These are phyloP conservation scores for Pleurotus giganteus DNA, from an alignment of 768 basidiomycete genomes.

Conservation along the genomic window DNA sequence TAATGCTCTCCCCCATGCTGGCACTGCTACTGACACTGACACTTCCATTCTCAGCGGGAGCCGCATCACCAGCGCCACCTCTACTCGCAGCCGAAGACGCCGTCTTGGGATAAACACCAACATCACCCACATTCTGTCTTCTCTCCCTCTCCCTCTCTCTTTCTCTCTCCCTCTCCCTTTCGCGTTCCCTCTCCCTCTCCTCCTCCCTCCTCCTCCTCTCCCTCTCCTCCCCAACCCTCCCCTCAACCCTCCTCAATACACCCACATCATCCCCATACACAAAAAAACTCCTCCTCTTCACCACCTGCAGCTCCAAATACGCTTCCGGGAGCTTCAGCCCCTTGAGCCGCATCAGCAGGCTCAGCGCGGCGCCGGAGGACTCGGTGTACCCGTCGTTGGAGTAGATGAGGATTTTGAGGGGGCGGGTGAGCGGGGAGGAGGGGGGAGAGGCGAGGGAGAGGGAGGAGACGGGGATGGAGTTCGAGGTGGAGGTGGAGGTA, in stretches of 20 bases:
- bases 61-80: not conserved
- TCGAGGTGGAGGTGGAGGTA: conserved; percentile 5
- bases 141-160: conserved; percentile 20
- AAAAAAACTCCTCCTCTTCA: conserved; percentile 82
- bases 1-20: conserved; percentile 22
- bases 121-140: conserved; percentile 22
- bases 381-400: conserved; percentile 93
- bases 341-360: conserved; percentile 79
- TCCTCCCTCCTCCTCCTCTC: conserved; percentile 34
- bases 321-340: conserved; percentile 78
- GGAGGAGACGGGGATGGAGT: not conserved
- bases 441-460: conserved; percentile 19
- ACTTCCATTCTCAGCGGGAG: conserved; percentile 23
- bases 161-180: conserved; percentile 28
- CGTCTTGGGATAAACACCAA: not conserved
- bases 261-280: conserved; percentile 83
- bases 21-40: conserved; percentile 25
- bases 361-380: conserved; percentile 82
- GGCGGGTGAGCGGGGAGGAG: conserved; percentile 36
- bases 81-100: too few species aligned
- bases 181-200: conserved; percentile 27
- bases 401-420: conserved; percentile 76
- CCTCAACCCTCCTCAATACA: conserved; percentile 70
- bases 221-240: conserved; percentile 38
- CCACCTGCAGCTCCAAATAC: conserved; percentile 87